A percentile compares a stretch with the other conserved stretches of the same genome.
Evolutionary conservation across 1,139 yeast species (phyloP).

Genomic region (Nakaseomyces kungkrabaensis): DNA sequence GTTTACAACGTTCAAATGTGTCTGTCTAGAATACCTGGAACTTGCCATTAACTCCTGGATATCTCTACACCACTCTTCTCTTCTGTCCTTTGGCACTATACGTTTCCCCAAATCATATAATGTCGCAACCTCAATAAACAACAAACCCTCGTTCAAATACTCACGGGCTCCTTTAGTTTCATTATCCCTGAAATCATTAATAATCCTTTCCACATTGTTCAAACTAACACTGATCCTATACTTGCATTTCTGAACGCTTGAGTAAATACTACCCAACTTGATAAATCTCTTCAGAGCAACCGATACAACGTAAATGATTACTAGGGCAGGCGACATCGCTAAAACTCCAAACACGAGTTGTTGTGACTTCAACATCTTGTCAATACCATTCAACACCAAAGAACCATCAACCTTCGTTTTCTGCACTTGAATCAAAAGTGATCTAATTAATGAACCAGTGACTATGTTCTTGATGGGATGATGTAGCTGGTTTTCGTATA

Average conservation of each 20-base stretch:
- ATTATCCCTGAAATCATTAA: constrained; percentile 23
- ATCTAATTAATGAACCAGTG: constrained; percentile 63
- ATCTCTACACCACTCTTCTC: constrained; percentile 46
- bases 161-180: constrained; percentile 5
- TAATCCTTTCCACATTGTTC: constrained; percentile 48
- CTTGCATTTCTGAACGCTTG: constrained; percentile 14
- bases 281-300: constrained; percentile 11
- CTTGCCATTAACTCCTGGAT: constrained; percentile 40
- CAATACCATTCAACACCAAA: constrained; percentile 82
- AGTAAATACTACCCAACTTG: constrained; percentile 21
- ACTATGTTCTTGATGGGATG: constrained; percentile 56
- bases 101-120: constrained; percentile 40
- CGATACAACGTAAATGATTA: constrained; percentile 32
- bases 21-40: constrained; percentile 22
- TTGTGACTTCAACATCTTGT: constrained; percentile 78
- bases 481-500: constrained; percentile 68
- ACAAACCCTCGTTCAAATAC: constrained; percentile 36
- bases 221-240: constrained; percentile 40
- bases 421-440: constrained; percentile 79
- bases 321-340: constrained; percentile 73
- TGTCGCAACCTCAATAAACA: constrained; percentile 49
- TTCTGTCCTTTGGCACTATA: constrained; percentile 40
- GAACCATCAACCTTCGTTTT: constrained; percentile 94
- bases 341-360: constrained; percentile 86
- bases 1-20: constrained; percentile 37